Evolutionary conservation across 768 basidiomycete species (phyloP).

Genomic region (Suillus americanus): DNA sequence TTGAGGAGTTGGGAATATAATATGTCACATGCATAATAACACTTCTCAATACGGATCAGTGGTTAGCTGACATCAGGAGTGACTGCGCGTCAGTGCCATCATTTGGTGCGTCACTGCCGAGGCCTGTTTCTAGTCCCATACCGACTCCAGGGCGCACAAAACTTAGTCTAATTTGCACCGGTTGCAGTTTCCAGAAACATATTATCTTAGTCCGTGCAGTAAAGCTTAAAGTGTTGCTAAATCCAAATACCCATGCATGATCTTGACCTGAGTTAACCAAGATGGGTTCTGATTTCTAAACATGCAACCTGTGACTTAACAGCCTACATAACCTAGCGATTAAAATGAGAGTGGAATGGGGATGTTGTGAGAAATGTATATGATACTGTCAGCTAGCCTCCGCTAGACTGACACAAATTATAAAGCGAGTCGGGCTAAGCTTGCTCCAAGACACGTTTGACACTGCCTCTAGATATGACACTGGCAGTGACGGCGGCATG

Average conservation of each 20-base stretch:
- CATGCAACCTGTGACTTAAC: background rate
- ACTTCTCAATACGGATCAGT: background rate
- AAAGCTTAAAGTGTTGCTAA: background rate
- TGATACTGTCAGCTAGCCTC: background rate
- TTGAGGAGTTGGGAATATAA: background rate
- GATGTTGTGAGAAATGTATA: background rate
- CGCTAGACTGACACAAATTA: background rate
- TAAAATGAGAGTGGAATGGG: background rate
- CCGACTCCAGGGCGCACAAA: background rate
- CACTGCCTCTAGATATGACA: background rate
- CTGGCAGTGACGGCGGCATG: background rate
- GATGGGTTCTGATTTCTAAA: background rate
- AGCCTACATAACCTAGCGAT: background rate
- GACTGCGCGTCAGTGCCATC: background rate
- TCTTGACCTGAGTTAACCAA: background rate
- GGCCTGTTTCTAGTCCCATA: background rate
- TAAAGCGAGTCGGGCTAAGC: background rate
- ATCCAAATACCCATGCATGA: background rate
- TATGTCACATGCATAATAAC: background rate
- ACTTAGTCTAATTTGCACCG: background rate
- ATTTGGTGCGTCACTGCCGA: background rate
- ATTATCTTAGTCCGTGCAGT: background rate
- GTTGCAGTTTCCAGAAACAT: background rate
- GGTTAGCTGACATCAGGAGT: background rate
- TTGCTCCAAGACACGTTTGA: background rate